phyloP scores from a whole-genome alignment of 2,329 filamentous ascomycete species.

The Penicillium sp. region DNA sequence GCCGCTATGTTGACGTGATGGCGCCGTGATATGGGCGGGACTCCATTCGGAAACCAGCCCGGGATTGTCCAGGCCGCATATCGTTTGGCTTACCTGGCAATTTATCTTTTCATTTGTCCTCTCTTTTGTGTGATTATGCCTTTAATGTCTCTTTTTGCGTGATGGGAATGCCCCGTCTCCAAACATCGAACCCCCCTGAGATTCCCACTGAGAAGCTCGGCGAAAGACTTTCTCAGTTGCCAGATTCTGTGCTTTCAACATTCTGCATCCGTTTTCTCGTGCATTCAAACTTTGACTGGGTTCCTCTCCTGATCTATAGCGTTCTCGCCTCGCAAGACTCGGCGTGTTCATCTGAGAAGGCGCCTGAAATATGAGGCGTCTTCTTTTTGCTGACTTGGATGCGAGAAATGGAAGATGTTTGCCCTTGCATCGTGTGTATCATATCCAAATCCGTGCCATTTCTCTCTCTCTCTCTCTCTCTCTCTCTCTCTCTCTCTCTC shows the following conservation, averaged over 20 bases:
- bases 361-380: constrained; percentile 1
- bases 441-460: not conserved
- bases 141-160: constrained; percentile 10
- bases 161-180: constrained; percentile 2
- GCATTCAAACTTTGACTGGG: constrained; percentile 1
- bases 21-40: constrained; percentile 47
- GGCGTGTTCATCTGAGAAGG: too few species aligned
- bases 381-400: constrained; percentile 10
- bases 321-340: constrained; percentile 6
- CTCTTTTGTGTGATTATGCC: constrained; percentile 20
- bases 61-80: not conserved
- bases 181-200: constrained; percentile 1
- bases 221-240: constrained; percentile 16
- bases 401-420: constrained; percentile 14
- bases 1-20: constrained; percentile 96
- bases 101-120: constrained; percentile 15
- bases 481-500: too few species aligned
- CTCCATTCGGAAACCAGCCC: too few species aligned
- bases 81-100: not conserved
- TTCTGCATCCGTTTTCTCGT: constrained; percentile 18
- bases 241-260: constrained; percentile 11
- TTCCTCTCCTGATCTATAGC: constrained; percentile 9
- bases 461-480: constrained; percentile 4
- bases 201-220: constrained; percentile 1
- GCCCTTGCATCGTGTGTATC: constrained; percentile 23